Base-by-base conservation (phyloP, 2,329 filamentous ascomycete genomes). In the Pseudopyricularia cyperi region DNA sequence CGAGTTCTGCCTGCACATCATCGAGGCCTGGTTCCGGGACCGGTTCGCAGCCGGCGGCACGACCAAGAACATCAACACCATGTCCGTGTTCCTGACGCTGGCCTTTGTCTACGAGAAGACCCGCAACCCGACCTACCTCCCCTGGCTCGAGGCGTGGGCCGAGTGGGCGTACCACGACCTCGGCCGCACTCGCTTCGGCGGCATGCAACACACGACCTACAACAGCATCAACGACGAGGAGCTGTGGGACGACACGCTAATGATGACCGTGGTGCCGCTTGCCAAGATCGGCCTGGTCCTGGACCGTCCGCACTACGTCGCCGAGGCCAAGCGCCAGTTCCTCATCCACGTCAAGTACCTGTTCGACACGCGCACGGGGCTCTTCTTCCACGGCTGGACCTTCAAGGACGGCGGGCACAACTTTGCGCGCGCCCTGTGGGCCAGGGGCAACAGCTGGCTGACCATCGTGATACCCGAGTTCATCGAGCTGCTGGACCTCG, bases 401-500 rank as follows among this genome's bases (percentile, higher is more conserved):
- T 90, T 89, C 58, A 75, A 83, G 48, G 76, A 81, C 1, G 77
- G 76, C 8, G 83, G 80, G 0, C 77, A 81, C 62, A 79, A 81
- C 63, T 81, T 81, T 57, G 78, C 78, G 0, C 63, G 69, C 48
- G 78, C 77, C 0, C 63, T 73, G 8, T 82, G 78, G 78, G 78
- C 75, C 1, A 65, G 78, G 26, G 77, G 78, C 17, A 87, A 87
- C 62, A 76, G 73, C 55, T 91, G 87, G 87, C 63, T 91, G 47
- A 90, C 86, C 0, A 90, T 91, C 55, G 86, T 80, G n/a, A 86
- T 90, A 51, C 86, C 86, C 1, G 87, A 91, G 60, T 85, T 90
- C 58, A 74, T 91, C 52, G 87, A 90, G 62, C 64, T 91, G 50
- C 68, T 90, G 37, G 76, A 83, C 37, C 67, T 89, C 26, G 67